Conservation (phyloP, 1,284 basidiomycete genomes). For the Cryptococcus sp. region DNA sequence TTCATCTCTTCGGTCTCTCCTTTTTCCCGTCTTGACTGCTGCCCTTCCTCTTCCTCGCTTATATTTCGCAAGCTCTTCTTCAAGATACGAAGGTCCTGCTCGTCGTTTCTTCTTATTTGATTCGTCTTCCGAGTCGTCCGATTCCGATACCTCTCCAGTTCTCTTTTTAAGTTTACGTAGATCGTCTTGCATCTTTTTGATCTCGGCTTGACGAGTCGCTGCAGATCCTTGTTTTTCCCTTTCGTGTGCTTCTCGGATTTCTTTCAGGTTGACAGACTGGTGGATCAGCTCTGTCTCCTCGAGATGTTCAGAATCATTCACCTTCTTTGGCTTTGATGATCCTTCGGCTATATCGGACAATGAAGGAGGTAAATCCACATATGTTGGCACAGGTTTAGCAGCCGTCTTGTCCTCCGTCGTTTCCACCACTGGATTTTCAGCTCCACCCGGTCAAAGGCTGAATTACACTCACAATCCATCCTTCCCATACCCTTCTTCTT, state of each 20-base stretch:
- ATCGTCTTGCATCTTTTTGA: slow-evolving; percentile 80
- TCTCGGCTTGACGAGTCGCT: slow-evolving; percentile 65
- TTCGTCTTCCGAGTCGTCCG: slow-evolving; percentile 29
- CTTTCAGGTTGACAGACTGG: slow-evolving; percentile 55
- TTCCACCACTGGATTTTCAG: slow-evolving; percentile 53
- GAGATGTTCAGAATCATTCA: not conserved
- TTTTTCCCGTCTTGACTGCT: slow-evolving; percentile 39
- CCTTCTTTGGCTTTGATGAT: slow-evolving; percentile 39
- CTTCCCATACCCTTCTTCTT: slow-evolving; percentile 75
- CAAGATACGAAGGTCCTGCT: slow-evolving; percentile 63
- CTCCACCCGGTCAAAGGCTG: not conserved
- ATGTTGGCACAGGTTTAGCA: slow-evolving; percentile 6
- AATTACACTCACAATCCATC: slow-evolving; percentile 63
- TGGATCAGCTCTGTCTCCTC: slow-evolving; percentile 1
- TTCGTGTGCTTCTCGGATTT: slow-evolving; percentile 68
- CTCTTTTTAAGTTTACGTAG: slow-evolving; percentile 63
- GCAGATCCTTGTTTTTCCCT: slow-evolving; percentile 62
- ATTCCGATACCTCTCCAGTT: slow-evolving; percentile 35
- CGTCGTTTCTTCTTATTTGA: slow-evolving; percentile 23
- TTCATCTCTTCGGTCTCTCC: slow-evolving; percentile 55
- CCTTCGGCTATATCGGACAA: slow-evolving; percentile 17
- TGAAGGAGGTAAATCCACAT: slow-evolving; percentile 25
- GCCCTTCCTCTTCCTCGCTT: slow-evolving; percentile 62
- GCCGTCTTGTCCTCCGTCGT: slow-evolving; percentile 11
- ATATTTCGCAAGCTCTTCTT: slow-evolving; percentile 75